Evolutionary conservation across 176 grass and related monocot species (phyloP), one percentile per base, ranked within the genome.

Genomic region (Aegilops umbellulata): DNA sequence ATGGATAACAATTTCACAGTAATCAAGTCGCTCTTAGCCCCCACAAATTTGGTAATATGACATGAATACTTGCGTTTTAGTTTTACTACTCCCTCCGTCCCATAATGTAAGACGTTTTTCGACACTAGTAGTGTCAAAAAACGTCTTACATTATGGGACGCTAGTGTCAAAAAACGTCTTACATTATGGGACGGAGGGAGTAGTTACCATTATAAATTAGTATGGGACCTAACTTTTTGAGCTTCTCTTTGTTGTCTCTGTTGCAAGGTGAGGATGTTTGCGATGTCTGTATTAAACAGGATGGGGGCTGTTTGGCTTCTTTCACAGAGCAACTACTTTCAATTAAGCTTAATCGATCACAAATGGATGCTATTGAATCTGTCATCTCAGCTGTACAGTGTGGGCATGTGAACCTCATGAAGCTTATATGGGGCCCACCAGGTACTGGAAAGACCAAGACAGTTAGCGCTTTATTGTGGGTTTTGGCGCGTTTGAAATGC

Each of bases 391-490:
- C 90, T 30, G 42, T 90, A 19, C 30, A 13, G 65, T 86, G 84
- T 72, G 47, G n/a, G 47, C 78, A 83, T 90, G 65, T 76, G 36
- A 80, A 86, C 76, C 84, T 81, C 60, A 84, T 89, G 7, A 86
- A 93, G 80, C 90, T 97, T 87, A 83, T 94, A 65, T 91, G 95
- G 90, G 95, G 95, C 1, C 95, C 95, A 80, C 95, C 92, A 81
- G 95, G 95, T 58, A 94, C 38, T 39, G 90, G 95, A 39, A 94
- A 97, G 61, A 97, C 95, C 31, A 97, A 90, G 42, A 97, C 88
- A 1, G 53, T 89, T 38, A 73, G 86, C 68, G 55, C 88, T 57
- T 46, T 94, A 31, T 78, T 97, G 60, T 94, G 86, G 90, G 57
- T 42, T 71, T 67, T 97, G 84, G 68, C 76, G 15, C 51, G 65